Conservation (phyloP, 352 stramenopile genomes). For the Lagenidium giganteum region DNA sequence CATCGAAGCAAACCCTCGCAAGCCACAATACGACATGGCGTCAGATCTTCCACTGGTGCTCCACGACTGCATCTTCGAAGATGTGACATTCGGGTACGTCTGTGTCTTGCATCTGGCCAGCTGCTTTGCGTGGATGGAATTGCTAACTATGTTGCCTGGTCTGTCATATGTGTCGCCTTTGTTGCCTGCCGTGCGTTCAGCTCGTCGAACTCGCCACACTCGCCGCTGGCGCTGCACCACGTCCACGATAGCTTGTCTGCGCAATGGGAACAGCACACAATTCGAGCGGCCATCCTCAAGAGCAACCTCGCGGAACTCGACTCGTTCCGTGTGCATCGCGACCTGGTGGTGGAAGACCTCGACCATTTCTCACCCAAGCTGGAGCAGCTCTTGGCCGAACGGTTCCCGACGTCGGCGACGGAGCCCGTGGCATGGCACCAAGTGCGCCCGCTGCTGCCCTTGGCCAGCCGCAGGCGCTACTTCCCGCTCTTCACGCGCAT, state of each 20-base stretch:
- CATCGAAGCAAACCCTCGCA: slow-evolving; percentile 79
- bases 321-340: slow-evolving; percentile 30
- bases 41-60: slow-evolving; percentile 95
- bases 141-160: slow-evolving; percentile 24
- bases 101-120: no score
- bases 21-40: slow-evolving; percentile 94
- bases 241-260: slow-evolving; percentile 74
- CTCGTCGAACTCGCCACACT: no score
- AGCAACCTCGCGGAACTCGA: slow-evolving; percentile 68
- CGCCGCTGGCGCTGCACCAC: slow-evolving; percentile 67
- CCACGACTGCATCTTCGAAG: slow-evolving; percentile 94
- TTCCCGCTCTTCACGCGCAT: no score
- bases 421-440: slow-evolving; percentile 39
- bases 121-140: no score
- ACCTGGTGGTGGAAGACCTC: slow-evolving; percentile 50
- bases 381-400: slow-evolving; percentile 70
- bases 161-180: no score
- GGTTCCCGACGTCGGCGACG: slow-evolving; percentile 35
- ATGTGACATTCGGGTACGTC: slow-evolving; percentile 69
- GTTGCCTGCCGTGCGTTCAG: no score
- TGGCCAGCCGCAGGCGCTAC: no score
- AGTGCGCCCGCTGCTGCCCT: slow-evolving; percentile 47
- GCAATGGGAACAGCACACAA: slow-evolving; percentile 79
- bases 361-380: slow-evolving; percentile 70
- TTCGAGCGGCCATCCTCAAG: slow-evolving; percentile 67